Base-by-base conservation (phyloP, 2,329 filamentous ascomycete genomes). In the Hypoxylon sp. region DNA sequence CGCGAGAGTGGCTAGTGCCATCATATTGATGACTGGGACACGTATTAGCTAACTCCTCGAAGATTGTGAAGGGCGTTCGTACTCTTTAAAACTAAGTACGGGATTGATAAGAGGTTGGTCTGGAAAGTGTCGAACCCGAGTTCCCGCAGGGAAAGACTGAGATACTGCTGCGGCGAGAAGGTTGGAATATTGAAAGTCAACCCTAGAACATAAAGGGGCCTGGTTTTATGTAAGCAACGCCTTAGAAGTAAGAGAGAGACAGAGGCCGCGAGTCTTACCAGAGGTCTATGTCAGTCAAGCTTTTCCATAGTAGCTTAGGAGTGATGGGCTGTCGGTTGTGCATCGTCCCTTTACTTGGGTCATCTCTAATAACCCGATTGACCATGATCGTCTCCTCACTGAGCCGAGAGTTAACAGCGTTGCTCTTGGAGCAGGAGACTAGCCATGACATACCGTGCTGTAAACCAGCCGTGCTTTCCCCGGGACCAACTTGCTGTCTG, bases 21-120 rank as follows among this genome's bases (percentile, higher is more conserved):
- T 67, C 76, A 79, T 80, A 30, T 75, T 78, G 30, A 80, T 70
- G 14, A 78, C 76, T 78, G 11, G 1, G 11, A 22, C 11, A 22
- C 12, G n/a, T 45, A 16, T 66, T 38, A 58, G 50, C 28, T 55
- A 8, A 45, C 16, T 4, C 16, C 36, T 26, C 14, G 7, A 8
- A 20, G 12, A 14, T 24, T 20, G 12, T 6, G 26, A 30, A 12
- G 8, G 28, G 8, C n/a, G 12, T 32, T 68, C 65, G 74, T 75
- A 61, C 84, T 80, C 78, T 71, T 73, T 4, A 71, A 28, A 33
- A 71, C 70, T 1, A 71, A 36, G 54, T 73, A 78, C 3, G 83
- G 79, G n/a, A 88, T 86, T 1, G 83, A 82, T 33, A 88, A 76
- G 18, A 89, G 75, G 65, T 87, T 88, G 0, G 85, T 84, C 4